Percentiles rank a stretch among this genome's conserved stretches.
Conservation (phyloP, 768 basidiomycete genomes). For the Panaeolus papilionaceus region DNA sequence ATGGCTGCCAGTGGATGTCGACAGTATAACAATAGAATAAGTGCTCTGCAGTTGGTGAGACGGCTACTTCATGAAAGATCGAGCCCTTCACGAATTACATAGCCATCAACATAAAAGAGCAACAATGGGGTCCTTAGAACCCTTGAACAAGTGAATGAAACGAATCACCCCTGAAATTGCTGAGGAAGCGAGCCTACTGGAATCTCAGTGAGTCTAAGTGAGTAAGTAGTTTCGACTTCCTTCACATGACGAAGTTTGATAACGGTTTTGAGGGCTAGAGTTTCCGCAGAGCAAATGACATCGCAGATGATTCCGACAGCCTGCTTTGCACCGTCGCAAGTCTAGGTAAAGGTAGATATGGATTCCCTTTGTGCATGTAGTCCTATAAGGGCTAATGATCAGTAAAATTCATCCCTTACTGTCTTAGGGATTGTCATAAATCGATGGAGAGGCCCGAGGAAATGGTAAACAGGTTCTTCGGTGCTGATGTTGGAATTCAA, state of each 20-base stretch:
- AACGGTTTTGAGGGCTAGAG: slow-evolving; percentile 2
- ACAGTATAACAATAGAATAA: slow-evolving; percentile 4
- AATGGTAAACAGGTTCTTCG: slow-evolving; percentile 1
- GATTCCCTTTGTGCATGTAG: not conserved
- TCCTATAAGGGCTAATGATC: not conserved
- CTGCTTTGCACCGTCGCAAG: not conserved
- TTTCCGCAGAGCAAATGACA: slow-evolving; percentile 58
- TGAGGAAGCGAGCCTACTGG: slow-evolving; percentile 6
- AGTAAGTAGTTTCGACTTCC: not conserved
- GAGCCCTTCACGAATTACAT: slow-evolving; percentile 14
- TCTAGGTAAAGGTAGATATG: slow-evolving; percentile 15
- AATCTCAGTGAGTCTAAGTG: slow-evolving; percentile 3
- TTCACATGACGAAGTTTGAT: slow-evolving; percentile 11
- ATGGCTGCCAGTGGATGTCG: not conserved
- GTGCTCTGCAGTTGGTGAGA: not conserved
- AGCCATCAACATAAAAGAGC: slow-evolving; percentile 9
- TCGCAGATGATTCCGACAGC: slow-evolving; percentile 60
- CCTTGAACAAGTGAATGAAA: slow-evolving; percentile 1
- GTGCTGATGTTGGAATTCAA: not conserved
- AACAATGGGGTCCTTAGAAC: slow-evolving; percentile 8
- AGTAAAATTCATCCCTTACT: slow-evolving; percentile 39
- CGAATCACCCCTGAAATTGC: not conserved
- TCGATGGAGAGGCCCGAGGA: slow-evolving; percentile 7
- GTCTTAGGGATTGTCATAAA: slow-evolving; percentile 69
- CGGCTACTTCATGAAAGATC: slow-evolving; percentile 5